Conservation (phyloP, 2,329 filamentous ascomycete genomes). For the Pseudogymnoascus sp. region DNA sequence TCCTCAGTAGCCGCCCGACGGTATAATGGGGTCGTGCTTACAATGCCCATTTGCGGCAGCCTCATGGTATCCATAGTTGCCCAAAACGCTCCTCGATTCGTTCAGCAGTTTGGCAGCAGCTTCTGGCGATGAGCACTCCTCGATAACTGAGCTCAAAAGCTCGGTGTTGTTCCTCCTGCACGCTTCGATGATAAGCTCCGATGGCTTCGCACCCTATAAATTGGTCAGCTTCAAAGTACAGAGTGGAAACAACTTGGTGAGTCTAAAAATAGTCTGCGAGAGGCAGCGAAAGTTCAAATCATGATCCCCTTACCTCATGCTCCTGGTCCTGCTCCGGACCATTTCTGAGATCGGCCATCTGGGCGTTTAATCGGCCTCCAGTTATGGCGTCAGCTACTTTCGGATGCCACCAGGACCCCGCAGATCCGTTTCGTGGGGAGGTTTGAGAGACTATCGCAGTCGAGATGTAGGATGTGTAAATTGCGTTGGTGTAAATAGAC, state of each 20-base stretch:
- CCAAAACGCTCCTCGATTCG: conserved; percentile 73
- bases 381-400: conserved; percentile 7
- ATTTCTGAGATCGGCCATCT: conserved; percentile 23
- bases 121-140: conserved; percentile 43
- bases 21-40: conserved; percentile 36
- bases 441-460: background rate
- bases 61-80: conserved; percentile 82
- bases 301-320: conserved; percentile 19
- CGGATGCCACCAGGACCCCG: conserved; percentile 3
- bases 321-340: conserved; percentile 22
- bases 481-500: background rate
- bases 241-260: background rate
- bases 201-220: conserved; percentile 67
- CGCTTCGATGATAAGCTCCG: conserved; percentile 84
- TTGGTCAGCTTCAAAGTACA: background rate
- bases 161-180: conserved; percentile 89
- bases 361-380: conserved; percentile 9
- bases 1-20: background rate
- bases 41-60: conserved; percentile 80
- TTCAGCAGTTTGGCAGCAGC: conserved; percentile 75
- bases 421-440: background rate
- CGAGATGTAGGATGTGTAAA: background rate
- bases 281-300: background rate
- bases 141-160: conserved; percentile 67
- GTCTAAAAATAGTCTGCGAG: background rate